phyloP scores from a whole-genome alignment of 2,329 filamentous ascomycete genomes.

The Penicillium psychrosexuale region DNA sequence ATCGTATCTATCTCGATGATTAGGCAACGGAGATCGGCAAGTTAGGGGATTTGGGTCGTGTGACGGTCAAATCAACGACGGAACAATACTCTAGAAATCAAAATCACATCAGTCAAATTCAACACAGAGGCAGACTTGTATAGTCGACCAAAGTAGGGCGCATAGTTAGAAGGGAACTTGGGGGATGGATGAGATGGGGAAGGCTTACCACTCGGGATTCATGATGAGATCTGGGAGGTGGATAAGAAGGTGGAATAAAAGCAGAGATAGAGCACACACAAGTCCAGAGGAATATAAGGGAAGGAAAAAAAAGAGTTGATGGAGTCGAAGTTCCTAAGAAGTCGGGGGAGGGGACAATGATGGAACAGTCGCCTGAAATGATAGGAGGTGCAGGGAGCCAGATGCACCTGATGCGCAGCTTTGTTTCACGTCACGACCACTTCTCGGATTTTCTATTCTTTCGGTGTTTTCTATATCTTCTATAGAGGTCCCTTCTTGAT shows the following conservation, averaged over 20 bases:
- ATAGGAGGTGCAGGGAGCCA: constrained; percentile 29
- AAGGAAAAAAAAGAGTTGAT: constrained; percentile 13
- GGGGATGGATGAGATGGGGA: constrained; percentile 4
- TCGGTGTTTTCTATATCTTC: not conserved
- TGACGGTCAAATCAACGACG: not conserved
- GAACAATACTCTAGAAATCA: constrained; percentile 25
- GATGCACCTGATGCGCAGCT: constrained; percentile 27
- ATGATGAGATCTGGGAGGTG: constrained; percentile 33
- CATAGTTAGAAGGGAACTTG: constrained; percentile 5
- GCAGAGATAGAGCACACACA: not conserved
- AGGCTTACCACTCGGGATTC: constrained; percentile 50
- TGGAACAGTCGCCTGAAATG: constrained; percentile 28
- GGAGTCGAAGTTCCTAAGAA: constrained; percentile 11
- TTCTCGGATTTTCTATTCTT: constrained; percentile 6
- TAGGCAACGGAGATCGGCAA: constrained; percentile 24
- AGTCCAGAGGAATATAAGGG: constrained; percentile 14
- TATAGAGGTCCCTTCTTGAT: not conserved
- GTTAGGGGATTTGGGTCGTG: constrained; percentile 1
- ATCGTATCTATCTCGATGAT: constrained; percentile 74
- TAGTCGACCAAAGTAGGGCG: not conserved
- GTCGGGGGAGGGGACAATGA: constrained; percentile 25
- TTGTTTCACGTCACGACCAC: constrained; percentile 20
- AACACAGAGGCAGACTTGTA: not conserved
- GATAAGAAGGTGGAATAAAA: constrained; percentile 10
- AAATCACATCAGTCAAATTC: constrained; percentile 11